Evolutionary conservation across 495 filamentous ascomycete genomes (phyloP), one percentile per base, ranked within the genome.

Genomic region (Talaromyces stipitatus): DNA sequence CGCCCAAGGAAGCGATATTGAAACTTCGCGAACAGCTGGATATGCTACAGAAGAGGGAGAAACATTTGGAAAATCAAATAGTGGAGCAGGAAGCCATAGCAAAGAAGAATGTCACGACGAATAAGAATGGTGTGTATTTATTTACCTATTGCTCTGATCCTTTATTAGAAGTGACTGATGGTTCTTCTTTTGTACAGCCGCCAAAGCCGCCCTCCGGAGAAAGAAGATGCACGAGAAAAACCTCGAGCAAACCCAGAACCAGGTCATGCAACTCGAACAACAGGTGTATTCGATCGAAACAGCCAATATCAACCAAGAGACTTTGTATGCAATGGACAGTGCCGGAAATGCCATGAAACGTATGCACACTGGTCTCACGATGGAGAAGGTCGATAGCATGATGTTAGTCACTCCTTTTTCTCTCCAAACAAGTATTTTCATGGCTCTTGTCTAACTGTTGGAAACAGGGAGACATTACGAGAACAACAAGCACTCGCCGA

Each of bases 271-370:
- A 36, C 79, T 99, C 12, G 94, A 97, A 67, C 89, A 91, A 64
- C 91, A 99, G 68, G 92, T 99, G 65, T 94, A 92, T 67, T 86
- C 88, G 58, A 97, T 99, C 71, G 94, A 99, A 69, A 88, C 92
- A 20, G 95, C 94, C 50, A 99, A 97, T 70, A 95, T 99, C 74
- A 99, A 99, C 79, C 82, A 92, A 67, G 91, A 97, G 76, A 99
- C 94, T 4, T 79, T 99, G 48, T 82, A 85, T 50, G 95, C 92
- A 2, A 97, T 99, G 92, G 84, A 95, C 80, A 82, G 84, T 64
- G 92, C 94, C 2, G 83, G 87, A 54, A 71, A 82, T 18, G 94
- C 94, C 22, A 97, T 98, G 94, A 83, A 88, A 72, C 71, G 84
- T 58, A 98, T 98, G 62, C 95, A 98, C 68, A 85, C 84, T 62